Evolutionary conservation across 2,329 filamentous ascomycete species (phyloP).

Genomic region (Penicillium janthinellum): DNA sequence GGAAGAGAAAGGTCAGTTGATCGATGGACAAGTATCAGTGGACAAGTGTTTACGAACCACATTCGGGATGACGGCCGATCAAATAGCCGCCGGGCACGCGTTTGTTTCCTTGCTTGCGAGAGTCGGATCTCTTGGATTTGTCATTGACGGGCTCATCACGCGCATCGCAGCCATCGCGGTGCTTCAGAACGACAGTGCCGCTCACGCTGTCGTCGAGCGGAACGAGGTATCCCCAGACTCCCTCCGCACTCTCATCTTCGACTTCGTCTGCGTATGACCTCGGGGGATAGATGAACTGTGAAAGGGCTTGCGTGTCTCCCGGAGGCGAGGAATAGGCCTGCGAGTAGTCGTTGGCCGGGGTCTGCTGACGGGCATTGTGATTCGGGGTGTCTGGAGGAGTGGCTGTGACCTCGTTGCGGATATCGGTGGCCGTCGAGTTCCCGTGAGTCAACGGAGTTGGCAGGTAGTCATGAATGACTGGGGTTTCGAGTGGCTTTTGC

Average conservation of each 20-base stretch:
- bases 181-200: constrained; percentile 72
- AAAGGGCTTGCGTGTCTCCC: constrained; percentile 75
- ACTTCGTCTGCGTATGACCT: constrained; percentile 76
- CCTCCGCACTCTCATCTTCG: constrained; percentile 78
- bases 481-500: constrained; percentile 57
- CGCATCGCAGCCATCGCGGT: constrained; percentile 68
- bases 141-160: constrained; percentile 33
- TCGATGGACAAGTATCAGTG: not conserved
- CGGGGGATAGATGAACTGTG: constrained; percentile 76
- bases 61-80: constrained; percentile 90
- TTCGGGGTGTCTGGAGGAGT: constrained; percentile 65
- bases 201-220: constrained; percentile 73
- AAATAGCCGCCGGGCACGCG: constrained; percentile 80
- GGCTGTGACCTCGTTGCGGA: constrained; percentile 68
- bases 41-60: constrained; percentile 62
- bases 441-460: constrained; percentile 78
- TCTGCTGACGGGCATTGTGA: constrained; percentile 54
- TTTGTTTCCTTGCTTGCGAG: constrained; percentile 58
- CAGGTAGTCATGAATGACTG: constrained; percentile 67
- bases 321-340: constrained; percentile 64
- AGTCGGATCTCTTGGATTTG: constrained; percentile 42
- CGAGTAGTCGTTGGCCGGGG: constrained; percentile 42
- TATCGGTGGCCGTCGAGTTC: constrained; percentile 62
- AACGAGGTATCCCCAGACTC: constrained; percentile 94
- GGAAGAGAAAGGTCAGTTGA: constrained; percentile 17